Evolutionary conservation across 164 flowering plant genomes (phyloP), one percentile per base, ranked within the genome.

Genomic region (Berberis vulgaris): DNA sequence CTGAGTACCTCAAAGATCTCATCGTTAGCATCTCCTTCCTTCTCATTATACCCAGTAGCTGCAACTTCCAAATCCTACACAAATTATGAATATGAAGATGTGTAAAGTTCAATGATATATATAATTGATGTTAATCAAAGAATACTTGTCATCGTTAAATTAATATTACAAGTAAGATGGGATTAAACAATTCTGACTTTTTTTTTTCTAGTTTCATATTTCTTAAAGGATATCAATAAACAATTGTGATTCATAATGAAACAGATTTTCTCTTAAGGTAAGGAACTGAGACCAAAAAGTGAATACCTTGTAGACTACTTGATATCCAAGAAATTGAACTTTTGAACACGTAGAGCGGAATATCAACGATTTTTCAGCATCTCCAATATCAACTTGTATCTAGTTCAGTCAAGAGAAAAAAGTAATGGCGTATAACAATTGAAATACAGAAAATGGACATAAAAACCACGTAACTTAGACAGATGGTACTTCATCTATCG

Each of bases 381-480:
- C 74, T 43, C 80, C 86, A 69, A 83, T 69, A 70, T 87, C 89
- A 63, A 87, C 53, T 74, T 89, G 93, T 54, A 94, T 76, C 87
- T 87, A 70, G 41, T 63, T 56, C 43, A 67, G 52, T 61, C 63
- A 41, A 38, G 12, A 45, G 2, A 49, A 56, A 12, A 57, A 26
- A 26, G 26, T 26, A 26, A 26, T 0, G 26, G 26, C 26, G 26
- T 26, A 26, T 26, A 26, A 26, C 26, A 26, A 26, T 26, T 26
- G 26, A 26, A 26, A 26, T 26, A 26, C 26, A 26, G 26, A 26
- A 26, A 26, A 26, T 26, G 26, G 26, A 26, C 26, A 26, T 26
- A 26, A 26, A 26, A 26, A 26, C 26, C 26, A 26, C 0, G 26
- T 26, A 26, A 26, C 26, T 26, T 26, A 26, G 26, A 26, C 26